Conservation (phyloP, 305 asterid species). For the Plantago coronopus region DNA sequence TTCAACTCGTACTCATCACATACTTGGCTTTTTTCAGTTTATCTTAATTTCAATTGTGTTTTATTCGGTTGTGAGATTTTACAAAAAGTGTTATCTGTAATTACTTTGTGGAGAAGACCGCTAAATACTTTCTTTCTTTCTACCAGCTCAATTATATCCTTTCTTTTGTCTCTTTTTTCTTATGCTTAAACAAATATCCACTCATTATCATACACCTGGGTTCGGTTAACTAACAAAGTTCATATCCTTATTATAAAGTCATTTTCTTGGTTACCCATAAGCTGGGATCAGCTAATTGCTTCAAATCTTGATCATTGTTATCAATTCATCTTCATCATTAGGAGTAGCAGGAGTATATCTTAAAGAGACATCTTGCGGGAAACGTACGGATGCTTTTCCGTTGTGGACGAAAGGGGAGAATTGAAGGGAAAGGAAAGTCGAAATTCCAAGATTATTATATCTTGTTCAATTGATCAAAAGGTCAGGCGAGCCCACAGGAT, state of each 20-base stretch:
- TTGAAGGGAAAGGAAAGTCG: constrained; percentile 36
- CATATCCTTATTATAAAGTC: background rate
- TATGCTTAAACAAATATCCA: background rate
- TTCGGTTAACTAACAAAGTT: background rate
- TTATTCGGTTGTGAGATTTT: too few relatives aligned
- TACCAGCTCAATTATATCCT: constrained; percentile 29
- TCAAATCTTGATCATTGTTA: constrained; percentile 22
- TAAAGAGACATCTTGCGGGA: too few relatives aligned
- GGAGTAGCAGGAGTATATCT: too few relatives aligned
- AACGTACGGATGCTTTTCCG: constrained; percentile 13
- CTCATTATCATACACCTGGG: background rate
- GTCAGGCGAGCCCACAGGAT: constrained; percentile 6
- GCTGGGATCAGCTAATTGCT: constrained; percentile 7
- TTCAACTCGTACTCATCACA: background rate
- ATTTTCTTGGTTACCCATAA: constrained; percentile 15
- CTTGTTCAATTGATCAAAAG: constrained; percentile 11
- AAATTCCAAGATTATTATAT: constrained; percentile 20
- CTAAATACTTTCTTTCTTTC: constrained; percentile 14
- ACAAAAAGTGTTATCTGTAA: too few relatives aligned
- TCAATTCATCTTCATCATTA: too few relatives aligned
- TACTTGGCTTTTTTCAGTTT: constrained; percentile 24
- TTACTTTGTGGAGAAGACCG: constrained; percentile 28
- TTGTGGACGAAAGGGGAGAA: constrained; percentile 29
- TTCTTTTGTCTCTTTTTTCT: constrained; percentile 22
- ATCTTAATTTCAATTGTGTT: too few relatives aligned